phyloP scores from a whole-genome alignment of 352 stramenopile species.

The Heterotrichella gracilis region DNA sequence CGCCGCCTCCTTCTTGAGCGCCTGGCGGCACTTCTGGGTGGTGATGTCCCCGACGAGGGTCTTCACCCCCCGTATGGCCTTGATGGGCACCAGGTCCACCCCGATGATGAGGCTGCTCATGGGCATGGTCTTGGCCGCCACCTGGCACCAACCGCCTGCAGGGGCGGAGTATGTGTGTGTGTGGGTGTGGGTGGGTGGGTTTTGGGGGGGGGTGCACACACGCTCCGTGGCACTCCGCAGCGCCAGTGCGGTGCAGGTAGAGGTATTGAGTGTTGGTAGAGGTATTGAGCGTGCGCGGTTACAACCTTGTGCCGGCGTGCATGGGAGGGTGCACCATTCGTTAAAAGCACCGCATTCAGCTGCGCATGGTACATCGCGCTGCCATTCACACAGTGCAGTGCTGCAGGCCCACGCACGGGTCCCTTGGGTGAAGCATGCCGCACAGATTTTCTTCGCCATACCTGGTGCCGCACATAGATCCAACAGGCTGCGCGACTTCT shows the following conservation, averaged over 20 bases:
- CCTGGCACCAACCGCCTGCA: no score
- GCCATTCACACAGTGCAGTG: no score
- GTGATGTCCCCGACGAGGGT: conserved; percentile 82
- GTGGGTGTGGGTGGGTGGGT: no score
- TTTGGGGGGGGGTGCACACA: no score
- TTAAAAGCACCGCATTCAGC: conserved; percentile 28
- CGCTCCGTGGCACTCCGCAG: conserved; percentile 22
- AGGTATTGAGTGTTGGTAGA: neutral
- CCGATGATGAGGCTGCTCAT: conserved; percentile 51
- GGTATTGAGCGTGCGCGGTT: no score
- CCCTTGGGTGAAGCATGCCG: no score
- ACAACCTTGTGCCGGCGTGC: no score
- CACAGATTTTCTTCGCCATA: conserved; percentile 49
- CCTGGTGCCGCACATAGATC: conserved; percentile 92
- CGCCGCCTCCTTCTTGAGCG: conserved; percentile 62
- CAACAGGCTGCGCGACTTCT: conserved; percentile 70
- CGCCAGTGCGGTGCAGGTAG: no score
- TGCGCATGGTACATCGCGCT: conserved; percentile 27
- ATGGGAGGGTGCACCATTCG: no score
- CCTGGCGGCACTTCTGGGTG: conserved; percentile 41
- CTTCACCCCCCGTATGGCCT: conserved; percentile 69
- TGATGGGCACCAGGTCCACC: conserved; percentile 91
- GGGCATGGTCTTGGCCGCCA: conserved; percentile 44
- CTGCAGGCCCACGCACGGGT: no score
- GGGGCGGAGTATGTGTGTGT: no score